These are phyloP conservation scores for Neurospora sp. DNA, from an alignment of 2,329 filamentous ascomycete species.

Conservation along the genomic window DNA sequence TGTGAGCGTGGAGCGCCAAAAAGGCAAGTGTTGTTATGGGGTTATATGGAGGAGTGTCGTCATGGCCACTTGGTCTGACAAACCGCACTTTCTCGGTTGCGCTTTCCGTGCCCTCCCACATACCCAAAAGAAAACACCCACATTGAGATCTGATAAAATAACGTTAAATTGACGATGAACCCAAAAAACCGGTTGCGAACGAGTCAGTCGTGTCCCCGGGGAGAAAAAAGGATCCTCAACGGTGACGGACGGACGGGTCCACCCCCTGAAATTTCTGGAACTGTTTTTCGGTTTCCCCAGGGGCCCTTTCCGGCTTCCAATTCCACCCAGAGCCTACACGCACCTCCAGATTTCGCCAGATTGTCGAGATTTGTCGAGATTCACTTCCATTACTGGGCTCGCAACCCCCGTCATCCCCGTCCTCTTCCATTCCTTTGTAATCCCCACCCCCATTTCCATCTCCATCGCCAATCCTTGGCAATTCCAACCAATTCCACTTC, in stretches of 20 bases:
- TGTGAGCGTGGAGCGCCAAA: not conserved
- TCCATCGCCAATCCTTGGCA: not conserved
- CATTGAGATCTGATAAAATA: not conserved
- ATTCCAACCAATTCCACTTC: not conserved
- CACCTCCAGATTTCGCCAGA: not conserved
- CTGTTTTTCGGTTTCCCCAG: not conserved
- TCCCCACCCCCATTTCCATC: not conserved
- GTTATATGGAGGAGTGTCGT: not conserved
- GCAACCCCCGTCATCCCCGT: not conserved
- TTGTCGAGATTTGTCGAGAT: not conserved
- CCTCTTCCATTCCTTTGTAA: not conserved
- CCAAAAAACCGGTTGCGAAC: not conserved
- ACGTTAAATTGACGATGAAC: not conserved
- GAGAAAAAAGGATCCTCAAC: not conserved
- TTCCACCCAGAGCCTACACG: not conserved
- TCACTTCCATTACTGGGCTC: not conserved
- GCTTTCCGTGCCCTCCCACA: not conserved
- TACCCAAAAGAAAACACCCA: not conserved
- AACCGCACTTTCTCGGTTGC: not conserved
- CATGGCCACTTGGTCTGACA: not conserved
- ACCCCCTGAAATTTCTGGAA: not conserved
- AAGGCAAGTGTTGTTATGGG: not conserved
- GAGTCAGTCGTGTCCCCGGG: not conserved
- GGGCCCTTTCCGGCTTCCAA: not conserved
- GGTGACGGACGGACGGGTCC: not conserved